Evolutionary conservation across 2,329 filamentous ascomycete genomes (phyloP), one percentile per base, ranked within the genome.

Genomic region (Apiospora aurea): DNA sequence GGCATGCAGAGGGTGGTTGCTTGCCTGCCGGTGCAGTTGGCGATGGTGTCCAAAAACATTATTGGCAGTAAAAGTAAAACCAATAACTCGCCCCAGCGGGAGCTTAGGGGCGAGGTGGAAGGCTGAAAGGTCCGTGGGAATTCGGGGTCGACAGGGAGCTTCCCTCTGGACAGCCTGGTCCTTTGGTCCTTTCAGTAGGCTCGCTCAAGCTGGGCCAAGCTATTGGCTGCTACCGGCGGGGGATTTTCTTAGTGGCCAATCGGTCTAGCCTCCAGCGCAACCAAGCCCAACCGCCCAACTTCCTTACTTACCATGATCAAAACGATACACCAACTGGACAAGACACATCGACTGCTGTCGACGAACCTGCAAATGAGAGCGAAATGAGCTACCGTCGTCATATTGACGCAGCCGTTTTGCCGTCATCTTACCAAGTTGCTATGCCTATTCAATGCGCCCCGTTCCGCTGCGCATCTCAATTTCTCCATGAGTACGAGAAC

Each of bases 81-180:
- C 5, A 57, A 57, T 18, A 29, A 29, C 26, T 38, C 34, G 34
- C 34, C 26, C 26, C 18, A 21, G 26, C 16, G 26, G 26, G 53
- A 34, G 51, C 51, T 57, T 57, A 29, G 26, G 53, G 26, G 53
- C 14, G 29, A 34, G 26, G 26, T 57, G 8, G 26, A 57, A 34
- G 46, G 46, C 46, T 49, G 49, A 51, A 51, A 51, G 49, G 49
- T 51, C 49, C 49, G 49, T 51, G 49, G n/a, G 46, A 49, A 49
- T 49, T 49, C 8, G 46, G 46, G 46, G 46, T 49, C 21, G 46
- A 49, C 8, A n/a, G 46, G 46, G 46, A 49, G 34, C 41, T 43
- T 13, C 41, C 13, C 13, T 53, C 53, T 57, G 53, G 26, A 57
- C 26, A 18, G 53, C 53, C 53, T 61, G 26, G 53, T 38, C 53